A percentile compares a stretch with the other conserved stretches of the same genome.
These are phyloP conservation scores for Botrytis tulipae DNA, from an alignment of 2,329 filamentous ascomycete genomes.

Conservation along the genomic window DNA sequence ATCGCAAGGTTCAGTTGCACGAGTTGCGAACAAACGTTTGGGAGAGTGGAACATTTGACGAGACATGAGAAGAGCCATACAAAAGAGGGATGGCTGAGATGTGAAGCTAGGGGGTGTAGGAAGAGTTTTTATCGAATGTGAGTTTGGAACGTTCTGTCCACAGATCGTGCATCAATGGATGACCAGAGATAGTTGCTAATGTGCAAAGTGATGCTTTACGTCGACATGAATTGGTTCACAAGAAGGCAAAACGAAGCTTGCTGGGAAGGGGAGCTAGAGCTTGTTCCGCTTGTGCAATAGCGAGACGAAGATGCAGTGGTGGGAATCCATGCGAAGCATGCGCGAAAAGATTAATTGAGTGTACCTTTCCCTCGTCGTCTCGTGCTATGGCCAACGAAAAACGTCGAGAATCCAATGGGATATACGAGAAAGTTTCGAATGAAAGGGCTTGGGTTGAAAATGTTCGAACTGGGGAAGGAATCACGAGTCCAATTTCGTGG, in stretches of 20 bases:
- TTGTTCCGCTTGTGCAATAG: slow-evolving; percentile 6
- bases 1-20: not conserved
- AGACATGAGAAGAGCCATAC: not conserved
- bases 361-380: not conserved
- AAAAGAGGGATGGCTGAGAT: not conserved
- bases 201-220: slow-evolving; percentile 3
- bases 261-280: slow-evolving; percentile 13
- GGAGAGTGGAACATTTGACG: slow-evolving; percentile 11
- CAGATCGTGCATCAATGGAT: not conserved
- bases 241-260: slow-evolving; percentile 1
- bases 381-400: not conserved
- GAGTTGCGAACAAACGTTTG: slow-evolving; percentile 1
- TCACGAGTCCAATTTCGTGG: not conserved
- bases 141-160: not conserved
- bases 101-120: not conserved
- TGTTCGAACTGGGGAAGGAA: not conserved
- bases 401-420: not conserved
- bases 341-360: not conserved
- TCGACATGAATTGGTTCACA: slow-evolving; percentile 15
- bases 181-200: not conserved
- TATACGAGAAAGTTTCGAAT: not conserved
- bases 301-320: slow-evolving; percentile 11
- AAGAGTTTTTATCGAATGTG: slow-evolving; percentile 14
- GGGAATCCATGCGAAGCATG: not conserved
- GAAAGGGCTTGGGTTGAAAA: not conserved